phyloP scores from a whole-genome alignment of 2,329 filamentous ascomycete genomes.

The Ceratocystis variospora region DNA sequence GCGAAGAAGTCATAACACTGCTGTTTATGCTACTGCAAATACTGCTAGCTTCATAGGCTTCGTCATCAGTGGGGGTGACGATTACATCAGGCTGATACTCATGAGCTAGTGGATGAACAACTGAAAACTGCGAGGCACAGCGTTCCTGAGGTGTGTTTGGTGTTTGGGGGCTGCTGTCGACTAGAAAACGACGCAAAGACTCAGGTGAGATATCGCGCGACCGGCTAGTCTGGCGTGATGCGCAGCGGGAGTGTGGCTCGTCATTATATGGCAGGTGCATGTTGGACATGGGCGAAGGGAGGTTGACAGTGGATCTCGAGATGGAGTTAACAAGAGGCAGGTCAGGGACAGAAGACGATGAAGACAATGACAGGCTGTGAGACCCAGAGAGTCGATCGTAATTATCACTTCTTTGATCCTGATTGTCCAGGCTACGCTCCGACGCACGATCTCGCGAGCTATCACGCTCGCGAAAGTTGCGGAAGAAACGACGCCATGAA shows the following conservation, averaged over 20 bases:
- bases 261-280: background rate
- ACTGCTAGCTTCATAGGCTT: background rate
- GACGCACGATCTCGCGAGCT: slow-evolving; percentile 25
- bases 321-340: slow-evolving; percentile 1
- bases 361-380: slow-evolving; percentile 11
- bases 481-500: slow-evolving; percentile 40
- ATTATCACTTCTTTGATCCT: background rate
- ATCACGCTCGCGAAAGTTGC: slow-evolving; percentile 27
- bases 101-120: background rate
- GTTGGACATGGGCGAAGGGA: background rate
- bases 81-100: slow-evolving; percentile 11
- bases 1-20: background rate
- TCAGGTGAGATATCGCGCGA: slow-evolving; percentile 42
- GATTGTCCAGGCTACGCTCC: slow-evolving; percentile 19
- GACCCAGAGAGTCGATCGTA: slow-evolving; percentile 3
- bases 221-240: slow-evolving; percentile 19
- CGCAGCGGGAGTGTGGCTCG: slow-evolving; percentile 3
- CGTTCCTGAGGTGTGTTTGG: slow-evolving; percentile 17
- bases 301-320: background rate
- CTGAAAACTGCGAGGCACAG: slow-evolving; percentile 21
- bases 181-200: slow-evolving; percentile 38
- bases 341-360: background rate
- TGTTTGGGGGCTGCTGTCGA: slow-evolving; percentile 29
- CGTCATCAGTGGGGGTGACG: slow-evolving; percentile 15
- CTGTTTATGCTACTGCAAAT: background rate